Evolutionary conservation across 2,329 filamentous ascomycete species (phyloP), one percentile per base, ranked within the genome.

Genomic region (Fusarium nygamai): DNA sequence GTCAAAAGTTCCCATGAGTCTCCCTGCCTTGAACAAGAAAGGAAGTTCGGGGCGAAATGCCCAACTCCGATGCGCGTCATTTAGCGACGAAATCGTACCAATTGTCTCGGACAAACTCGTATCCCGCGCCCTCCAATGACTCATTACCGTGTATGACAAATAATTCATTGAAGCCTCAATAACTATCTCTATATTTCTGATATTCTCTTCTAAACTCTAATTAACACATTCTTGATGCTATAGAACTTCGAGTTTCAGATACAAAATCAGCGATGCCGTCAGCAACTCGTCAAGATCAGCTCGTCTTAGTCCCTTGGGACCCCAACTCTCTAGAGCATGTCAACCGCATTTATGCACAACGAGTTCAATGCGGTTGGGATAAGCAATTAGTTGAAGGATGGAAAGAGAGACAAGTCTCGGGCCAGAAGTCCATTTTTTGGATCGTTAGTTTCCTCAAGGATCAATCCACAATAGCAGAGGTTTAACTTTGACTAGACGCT

Each of bases 371-470:
- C 14, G 77, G 77, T 2, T 79, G 77, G 77, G 65, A 79, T 20
- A 33, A 48, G 16, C 58, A 75, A 2, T 47, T 72, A 8, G 51
- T 78, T 13, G 63, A 72, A 5, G 43, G 59, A 4, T 79, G 77
- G 77, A 67, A 39, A 22, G 27, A 51, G 10, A 70, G 71, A 22
- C 77, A 79, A 22, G 56, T 33, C 5, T 43, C 33, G 7, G 77
- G 77, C 1, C 44, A 31, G 3, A 79, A 79, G 24, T 79, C 74
- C 7, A 71, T 79, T 5, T 79, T 72, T n/a, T 79, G 77, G 77
- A 79, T 79, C 19, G 77, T 77, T 36, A 41, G 72, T 61, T 19
- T 22, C 4, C 2, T 3, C 1, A 10, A 14, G 6, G 3, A n/a
- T 38, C 12, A 4, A 9, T 16, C 27, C 12, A 6, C 12, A 13